Percentiles rank a stretch among this genome's conserved stretches.
Evolutionary conservation across 257 asterid genomes (phyloP).

Genomic region (Jacaranda copaia): DNA sequence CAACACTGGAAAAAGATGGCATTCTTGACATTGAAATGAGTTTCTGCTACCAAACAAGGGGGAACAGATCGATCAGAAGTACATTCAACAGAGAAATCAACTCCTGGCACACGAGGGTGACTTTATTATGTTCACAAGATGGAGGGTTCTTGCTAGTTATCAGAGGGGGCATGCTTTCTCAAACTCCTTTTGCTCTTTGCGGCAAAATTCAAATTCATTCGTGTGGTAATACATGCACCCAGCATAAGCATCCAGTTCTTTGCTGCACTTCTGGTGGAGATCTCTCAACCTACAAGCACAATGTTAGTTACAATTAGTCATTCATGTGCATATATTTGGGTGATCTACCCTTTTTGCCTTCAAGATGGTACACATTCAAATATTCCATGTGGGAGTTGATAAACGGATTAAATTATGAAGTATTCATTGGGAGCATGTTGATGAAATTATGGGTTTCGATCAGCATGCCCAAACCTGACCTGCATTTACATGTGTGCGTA

Average conservation of each 20-base stretch:
- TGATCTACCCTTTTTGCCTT: background rate
- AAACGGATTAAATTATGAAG: background rate
- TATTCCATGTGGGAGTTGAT: background rate
- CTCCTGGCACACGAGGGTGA: background rate
- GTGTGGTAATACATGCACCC: constrained; percentile 97
- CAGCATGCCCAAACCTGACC: background rate
- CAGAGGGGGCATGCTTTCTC: constrained; percentile 83
- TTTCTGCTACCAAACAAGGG: constrained; percentile 26
- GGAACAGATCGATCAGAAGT: constrained; percentile 21
- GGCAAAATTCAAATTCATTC: constrained; percentile 89
- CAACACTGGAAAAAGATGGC: background rate
- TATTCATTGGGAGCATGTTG: background rate
- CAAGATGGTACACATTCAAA: background rate
- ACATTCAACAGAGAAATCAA: constrained; percentile 21
- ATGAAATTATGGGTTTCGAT: background rate
- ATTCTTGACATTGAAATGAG: constrained; percentile 28
- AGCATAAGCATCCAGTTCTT: constrained; percentile 88
- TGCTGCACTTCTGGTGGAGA: constrained; percentile 84
- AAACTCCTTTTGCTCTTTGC: constrained; percentile 87
- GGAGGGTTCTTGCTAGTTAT: constrained; percentile 31
- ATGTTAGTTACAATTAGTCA: constrained; percentile 12
- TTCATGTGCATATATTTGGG: background rate
- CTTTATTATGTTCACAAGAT: constrained; percentile 34
- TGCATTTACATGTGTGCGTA: too few relatives aligned
- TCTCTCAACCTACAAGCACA: constrained; percentile 73